Evolutionary conservation across 2,329 filamentous ascomycete genomes (phyloP).

Genomic region (Emmonsiellopsis sp.): DNA sequence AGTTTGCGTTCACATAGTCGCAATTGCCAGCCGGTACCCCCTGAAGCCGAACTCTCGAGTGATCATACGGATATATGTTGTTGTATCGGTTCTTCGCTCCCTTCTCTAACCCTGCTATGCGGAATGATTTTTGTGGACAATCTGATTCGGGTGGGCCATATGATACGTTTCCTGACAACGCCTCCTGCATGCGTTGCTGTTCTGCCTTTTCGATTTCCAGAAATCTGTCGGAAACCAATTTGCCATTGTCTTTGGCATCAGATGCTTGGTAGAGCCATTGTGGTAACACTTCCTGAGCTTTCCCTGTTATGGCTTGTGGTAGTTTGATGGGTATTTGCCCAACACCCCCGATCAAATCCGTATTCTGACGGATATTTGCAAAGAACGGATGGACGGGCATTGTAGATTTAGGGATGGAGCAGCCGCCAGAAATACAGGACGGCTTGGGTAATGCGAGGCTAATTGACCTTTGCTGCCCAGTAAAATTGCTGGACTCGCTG

Average conservation of each 20-base stretch:
- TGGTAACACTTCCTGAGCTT: slow-evolving; percentile 51
- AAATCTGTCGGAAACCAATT: slow-evolving; percentile 73
- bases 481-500: slow-evolving; percentile 15
- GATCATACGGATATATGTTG: slow-evolving; percentile 94
- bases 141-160: slow-evolving; percentile 42
- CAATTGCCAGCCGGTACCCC: slow-evolving; percentile 59
- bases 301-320: slow-evolving; percentile 43
- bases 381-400: slow-evolving; percentile 82
- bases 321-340: slow-evolving; percentile 63
- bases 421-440: slow-evolving; percentile 63
- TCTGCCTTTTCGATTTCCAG: slow-evolving; percentile 75
- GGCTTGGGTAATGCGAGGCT: slow-evolving; percentile 36
- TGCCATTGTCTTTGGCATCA: slow-evolving; percentile 62
- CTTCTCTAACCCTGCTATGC: slow-evolving; percentile 87
- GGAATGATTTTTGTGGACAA: slow-evolving; percentile 42
- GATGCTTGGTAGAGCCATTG: slow-evolving; percentile 66
- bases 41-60: slow-evolving; percentile 74
- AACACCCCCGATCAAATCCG: slow-evolving; percentile 87
- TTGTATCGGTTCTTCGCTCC: slow-evolving; percentile 95
- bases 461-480: slow-evolving; percentile 37
- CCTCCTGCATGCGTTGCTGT: slow-evolving; percentile 86
- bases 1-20: slow-evolving; percentile 93
- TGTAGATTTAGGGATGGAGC: slow-evolving; percentile 62
- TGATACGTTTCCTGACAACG: slow-evolving; percentile 52
- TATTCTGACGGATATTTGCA: slow-evolving; percentile 90